These are phyloP conservation scores for Leccinum holopus DNA, from an alignment of 1,284 basidiomycete genomes.

Conservation along the genomic window DNA sequence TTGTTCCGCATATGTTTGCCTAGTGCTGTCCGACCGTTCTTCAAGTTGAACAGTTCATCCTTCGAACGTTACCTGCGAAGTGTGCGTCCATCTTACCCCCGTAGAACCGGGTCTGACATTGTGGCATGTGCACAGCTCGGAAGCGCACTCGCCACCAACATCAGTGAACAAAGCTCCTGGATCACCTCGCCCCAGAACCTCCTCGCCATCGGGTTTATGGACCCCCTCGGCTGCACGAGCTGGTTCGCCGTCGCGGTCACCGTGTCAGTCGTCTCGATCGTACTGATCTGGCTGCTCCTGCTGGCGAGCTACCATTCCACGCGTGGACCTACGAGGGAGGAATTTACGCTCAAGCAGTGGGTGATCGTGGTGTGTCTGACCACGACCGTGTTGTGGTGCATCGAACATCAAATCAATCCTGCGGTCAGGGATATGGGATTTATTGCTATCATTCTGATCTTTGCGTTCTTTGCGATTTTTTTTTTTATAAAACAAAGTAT, in stretches of 20 bases:
- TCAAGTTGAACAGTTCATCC: background rate
- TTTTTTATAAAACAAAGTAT: conserved; percentile 73
- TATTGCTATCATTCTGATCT: conserved; percentile 91
- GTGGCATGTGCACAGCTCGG: conserved; percentile 60
- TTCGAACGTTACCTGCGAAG: conserved; percentile 75
- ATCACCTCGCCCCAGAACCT: conserved; percentile 91
- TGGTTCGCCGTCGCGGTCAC: conserved; percentile 97
- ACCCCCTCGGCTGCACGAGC: conserved; percentile 84
- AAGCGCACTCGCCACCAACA: conserved; percentile 76
- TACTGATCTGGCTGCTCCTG: conserved; percentile 91
- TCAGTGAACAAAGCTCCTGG: conserved; percentile 95
- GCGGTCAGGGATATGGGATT: conserved; percentile 96
- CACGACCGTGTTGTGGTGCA: conserved; percentile 92
- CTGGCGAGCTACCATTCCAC: conserved; percentile 80
- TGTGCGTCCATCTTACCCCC: conserved; percentile 78
- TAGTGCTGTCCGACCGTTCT: background rate
- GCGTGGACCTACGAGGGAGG: conserved; percentile 72
- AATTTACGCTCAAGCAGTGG: conserved; percentile 85
- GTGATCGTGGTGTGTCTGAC: conserved; percentile 82
- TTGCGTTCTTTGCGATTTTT: conserved; percentile 90
- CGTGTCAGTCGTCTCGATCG: conserved; percentile 81
- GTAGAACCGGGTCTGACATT: conserved; percentile 5
- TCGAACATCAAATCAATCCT: conserved; percentile 80
- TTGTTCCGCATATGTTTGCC: conserved; percentile 74
- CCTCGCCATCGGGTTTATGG: conserved; percentile 85